Evolutionary conservation across 768 basidiomycete genomes (phyloP), one percentile per base, ranked within the genome.

Genomic region (Lactifluus subvellereus): DNA sequence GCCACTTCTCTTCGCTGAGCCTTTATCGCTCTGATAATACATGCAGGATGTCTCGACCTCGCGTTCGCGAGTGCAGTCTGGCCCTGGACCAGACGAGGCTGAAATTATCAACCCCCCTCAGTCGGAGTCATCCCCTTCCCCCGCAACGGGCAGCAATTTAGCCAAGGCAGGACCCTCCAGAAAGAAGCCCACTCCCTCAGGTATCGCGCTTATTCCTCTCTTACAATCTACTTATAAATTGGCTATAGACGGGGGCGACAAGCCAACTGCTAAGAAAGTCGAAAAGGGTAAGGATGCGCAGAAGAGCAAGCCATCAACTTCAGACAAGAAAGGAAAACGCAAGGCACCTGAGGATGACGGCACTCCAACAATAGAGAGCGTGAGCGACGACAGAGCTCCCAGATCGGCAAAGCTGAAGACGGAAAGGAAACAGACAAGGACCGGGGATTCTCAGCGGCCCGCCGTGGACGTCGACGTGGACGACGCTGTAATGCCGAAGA

Each of bases 241-340:
- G 42, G 27, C 11, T 5, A 32, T 27, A 64, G 63, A 45, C 0
- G 33, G 18, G 38, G 51, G 56, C 27, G 30, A 43, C 47, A 67
- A 65, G 33, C 58, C 49, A 53, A 43, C 42, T 33, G 37, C 52
- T 37, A 69, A 69, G 49, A 53, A 60, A 32, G 57, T 66, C 35
- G 54, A 50, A 33, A 66, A 65, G 59, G 20, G 61, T n/a, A 69
- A 69, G 38, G 47, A 32, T 6, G 18, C 37, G 6, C 45, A 60
- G 40, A 57, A 47, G 47, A 57, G 51, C 35, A 63, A 55, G 42
- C 42, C 62, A 8, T 13, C 54, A 11, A 38, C 45, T 43, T 22
- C 53, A 42, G 61, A 50, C 43, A 54, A 42, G 20, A 77, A 75
- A 64, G 76, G 76, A 0, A 83, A 81, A 65, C 74, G 75, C 52